Conservation (phyloP, 1,284 basidiomycete species). For the Termitomyces sp. region DNA sequence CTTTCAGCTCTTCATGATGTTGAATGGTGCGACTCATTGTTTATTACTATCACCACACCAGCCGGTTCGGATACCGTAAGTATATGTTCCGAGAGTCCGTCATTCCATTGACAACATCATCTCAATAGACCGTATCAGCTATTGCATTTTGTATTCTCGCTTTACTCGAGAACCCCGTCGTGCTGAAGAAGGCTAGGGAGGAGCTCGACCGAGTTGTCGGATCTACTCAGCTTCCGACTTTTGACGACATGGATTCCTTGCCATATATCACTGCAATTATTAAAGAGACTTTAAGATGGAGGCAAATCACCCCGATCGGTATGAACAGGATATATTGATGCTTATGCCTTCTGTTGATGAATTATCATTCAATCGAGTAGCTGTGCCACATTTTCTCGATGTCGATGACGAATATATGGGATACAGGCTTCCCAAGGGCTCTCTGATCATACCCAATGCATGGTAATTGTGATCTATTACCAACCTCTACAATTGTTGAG, state of each 20-base stretch:
- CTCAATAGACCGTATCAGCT: conserved; percentile 1
- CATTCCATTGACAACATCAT: background rate
- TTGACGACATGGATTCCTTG: conserved; percentile 30
- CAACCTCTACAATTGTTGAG: too few species aligned
- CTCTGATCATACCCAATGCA: conserved; percentile 28
- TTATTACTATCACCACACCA: background rate
- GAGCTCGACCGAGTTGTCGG: conserved; percentile 28
- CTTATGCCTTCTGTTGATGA: background rate
- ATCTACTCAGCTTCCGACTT: conserved; percentile 34
- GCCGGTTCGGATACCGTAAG: background rate
- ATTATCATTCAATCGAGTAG: conserved; percentile 1
- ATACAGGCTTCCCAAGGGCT: conserved; percentile 31
- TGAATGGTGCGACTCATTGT: background rate
- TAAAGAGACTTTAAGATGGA: conserved; percentile 28
- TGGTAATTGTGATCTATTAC: conserved; percentile 17
- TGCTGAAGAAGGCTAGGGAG: conserved; percentile 32
- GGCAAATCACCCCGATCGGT: conserved; percentile 14
- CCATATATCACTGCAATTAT: conserved; percentile 30
- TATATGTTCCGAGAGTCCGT: background rate
- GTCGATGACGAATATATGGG: conserved; percentile 34
- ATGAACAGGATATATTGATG: background rate
- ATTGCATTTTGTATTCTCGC: conserved; percentile 10
- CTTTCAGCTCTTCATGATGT: background rate
- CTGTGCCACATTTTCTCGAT: conserved; percentile 25
- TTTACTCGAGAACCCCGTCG: conserved; percentile 29